A percentile compares a stretch with the other conserved stretches of the same genome.
These are phyloP conservation scores for Grammothele lineata DNA, from an alignment of 768 basidiomycete species.

Conservation along the genomic window DNA sequence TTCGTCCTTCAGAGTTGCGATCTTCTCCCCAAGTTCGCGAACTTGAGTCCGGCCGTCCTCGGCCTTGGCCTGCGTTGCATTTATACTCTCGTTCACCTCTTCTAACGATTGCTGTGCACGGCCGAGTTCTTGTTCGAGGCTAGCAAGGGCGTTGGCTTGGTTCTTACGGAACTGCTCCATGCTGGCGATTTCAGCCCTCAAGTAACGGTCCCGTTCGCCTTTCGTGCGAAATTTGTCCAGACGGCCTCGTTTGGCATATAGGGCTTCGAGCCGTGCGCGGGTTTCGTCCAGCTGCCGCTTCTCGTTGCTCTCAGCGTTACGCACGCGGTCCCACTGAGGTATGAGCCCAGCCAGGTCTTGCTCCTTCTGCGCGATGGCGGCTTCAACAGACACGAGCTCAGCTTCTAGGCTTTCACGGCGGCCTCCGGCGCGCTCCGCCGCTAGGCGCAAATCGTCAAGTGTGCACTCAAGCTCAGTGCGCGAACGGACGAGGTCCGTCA, in stretches of 20 bases:
- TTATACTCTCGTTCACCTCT: conserved; percentile 57
- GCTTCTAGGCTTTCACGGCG: conserved; percentile 56
- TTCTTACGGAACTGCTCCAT: conserved; percentile 56
- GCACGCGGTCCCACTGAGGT: conserved; percentile 67
- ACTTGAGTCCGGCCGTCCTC: conserved; percentile 60
- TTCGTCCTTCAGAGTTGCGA: conserved; percentile 58
- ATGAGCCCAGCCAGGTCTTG: conserved; percentile 53
- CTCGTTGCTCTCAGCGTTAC: conserved; percentile 47
- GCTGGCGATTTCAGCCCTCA: conserved; percentile 73
- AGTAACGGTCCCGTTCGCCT: conserved; percentile 77
- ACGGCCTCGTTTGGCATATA: conserved; percentile 91
- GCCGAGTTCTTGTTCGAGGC: conserved; percentile 47
- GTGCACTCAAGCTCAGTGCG: conserved; percentile 85
- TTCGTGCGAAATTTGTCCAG: conserved; percentile 80
- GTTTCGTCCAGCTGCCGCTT: conserved; percentile 71
- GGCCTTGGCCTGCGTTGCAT: conserved; percentile 51
- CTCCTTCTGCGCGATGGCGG: conserved; percentile 62
- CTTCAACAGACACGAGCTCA: conserved; percentile 60
- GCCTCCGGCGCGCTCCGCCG: conserved; percentile 60
- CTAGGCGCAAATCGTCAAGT: conserved; percentile 69
- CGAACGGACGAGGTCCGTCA: conserved; percentile 80
- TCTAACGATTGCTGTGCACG: conserved; percentile 42
- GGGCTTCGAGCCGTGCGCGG: conserved; percentile 60
- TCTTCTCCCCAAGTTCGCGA: conserved; percentile 57
- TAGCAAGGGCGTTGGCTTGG: conserved; percentile 53